Conservation (phyloP, 768 basidiomycete genomes). For the Auricularia auricula-judae region DNA sequence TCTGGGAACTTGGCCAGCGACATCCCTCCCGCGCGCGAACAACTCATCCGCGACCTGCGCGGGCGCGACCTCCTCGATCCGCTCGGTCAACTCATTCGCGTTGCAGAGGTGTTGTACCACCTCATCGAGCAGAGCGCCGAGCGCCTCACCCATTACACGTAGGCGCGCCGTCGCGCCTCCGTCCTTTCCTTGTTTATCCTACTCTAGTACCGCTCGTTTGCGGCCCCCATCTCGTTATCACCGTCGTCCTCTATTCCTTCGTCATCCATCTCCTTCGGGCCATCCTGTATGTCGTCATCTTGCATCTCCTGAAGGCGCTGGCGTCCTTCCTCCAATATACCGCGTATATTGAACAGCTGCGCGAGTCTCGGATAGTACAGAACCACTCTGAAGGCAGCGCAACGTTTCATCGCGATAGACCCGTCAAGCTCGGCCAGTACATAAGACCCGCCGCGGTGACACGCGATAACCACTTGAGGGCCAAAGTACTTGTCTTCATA, state of each 20-base stretch:
- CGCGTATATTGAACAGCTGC: background rate
- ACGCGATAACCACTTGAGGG: constrained; percentile 22
- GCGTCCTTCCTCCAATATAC: background rate
- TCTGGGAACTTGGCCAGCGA: no score
- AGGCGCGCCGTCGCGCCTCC: background rate
- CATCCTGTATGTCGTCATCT: background rate
- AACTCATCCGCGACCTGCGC: no score
- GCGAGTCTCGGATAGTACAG: background rate
- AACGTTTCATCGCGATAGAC: constrained; percentile 2
- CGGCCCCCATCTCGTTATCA: background rate
- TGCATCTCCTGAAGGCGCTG: background rate
- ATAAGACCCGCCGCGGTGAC: constrained; percentile 12
- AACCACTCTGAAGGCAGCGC: constrained; percentile 7
- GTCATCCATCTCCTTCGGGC: constrained; percentile 5
- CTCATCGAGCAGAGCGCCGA: no score
- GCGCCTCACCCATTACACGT: no score
- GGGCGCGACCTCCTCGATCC: no score
- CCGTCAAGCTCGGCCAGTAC: constrained; percentile 12
- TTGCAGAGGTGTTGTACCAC: no score
- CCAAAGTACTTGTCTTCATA: constrained; percentile 24
- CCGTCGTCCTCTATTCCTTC: background rate
- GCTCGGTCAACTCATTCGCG: no score
- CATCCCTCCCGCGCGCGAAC: no score
- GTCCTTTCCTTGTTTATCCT: background rate
- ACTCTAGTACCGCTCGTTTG: background rate